Conservation (phyloP, 345 rosid species). For the Populus davidiana region DNA sequence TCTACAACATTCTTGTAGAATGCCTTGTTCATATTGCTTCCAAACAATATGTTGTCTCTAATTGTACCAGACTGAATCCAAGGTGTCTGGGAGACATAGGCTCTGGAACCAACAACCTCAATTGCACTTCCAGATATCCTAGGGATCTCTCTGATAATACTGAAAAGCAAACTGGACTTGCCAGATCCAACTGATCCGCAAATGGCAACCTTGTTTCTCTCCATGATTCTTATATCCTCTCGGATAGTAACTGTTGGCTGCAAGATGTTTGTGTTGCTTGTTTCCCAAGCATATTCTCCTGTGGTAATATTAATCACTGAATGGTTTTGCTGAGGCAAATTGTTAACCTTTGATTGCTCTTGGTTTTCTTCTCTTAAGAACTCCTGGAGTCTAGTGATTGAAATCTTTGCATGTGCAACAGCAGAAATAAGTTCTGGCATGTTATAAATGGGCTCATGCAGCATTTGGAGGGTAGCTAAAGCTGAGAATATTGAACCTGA, state of each 20-base stretch:
- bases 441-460: constrained; percentile 61
- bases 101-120: constrained; percentile 48
- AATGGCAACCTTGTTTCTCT: constrained; percentile 55
- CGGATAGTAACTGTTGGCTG: constrained; percentile 32
- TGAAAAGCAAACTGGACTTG: constrained; percentile 58
- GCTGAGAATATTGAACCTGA: constrained; percentile 59
- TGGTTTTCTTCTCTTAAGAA: constrained; percentile 46
- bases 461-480: constrained; percentile 53
- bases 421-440: constrained; percentile 58
- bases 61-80: constrained; percentile 77
- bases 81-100: constrained; percentile 68
- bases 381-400: constrained; percentile 45
- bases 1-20: constrained; percentile 51
- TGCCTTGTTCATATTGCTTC: constrained; percentile 19
- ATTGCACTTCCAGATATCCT: constrained; percentile 49
- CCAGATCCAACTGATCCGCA: constrained; percentile 78
- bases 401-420: constrained; percentile 52
- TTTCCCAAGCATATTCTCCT: constrained; percentile 52
- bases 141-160: constrained; percentile 74
- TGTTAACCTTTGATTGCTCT: background rate
- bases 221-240: constrained; percentile 36
- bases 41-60: constrained; percentile 65
- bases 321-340: constrained; percentile 11
- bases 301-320: constrained; percentile 32
- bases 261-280: constrained; percentile 20